These are phyloP conservation scores for Rhodotorula sp. DNA, from an alignment of 1,284 basidiomycete genomes.

Conservation along the genomic window DNA sequence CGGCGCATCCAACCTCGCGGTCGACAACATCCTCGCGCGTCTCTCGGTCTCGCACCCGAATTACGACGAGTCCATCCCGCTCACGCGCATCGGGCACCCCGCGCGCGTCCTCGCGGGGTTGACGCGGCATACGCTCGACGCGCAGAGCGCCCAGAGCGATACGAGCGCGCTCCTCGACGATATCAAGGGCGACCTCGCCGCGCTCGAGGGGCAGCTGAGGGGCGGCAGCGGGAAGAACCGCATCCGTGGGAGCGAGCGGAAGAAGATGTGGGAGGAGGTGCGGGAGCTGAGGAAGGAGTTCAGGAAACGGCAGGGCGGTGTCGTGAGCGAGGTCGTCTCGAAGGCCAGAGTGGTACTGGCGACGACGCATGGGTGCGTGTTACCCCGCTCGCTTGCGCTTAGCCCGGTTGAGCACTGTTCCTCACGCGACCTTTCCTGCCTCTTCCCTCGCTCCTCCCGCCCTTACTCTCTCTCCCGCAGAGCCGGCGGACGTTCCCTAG, in stretches of 20 bases:
- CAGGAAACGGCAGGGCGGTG: slow-evolving; percentile 78
- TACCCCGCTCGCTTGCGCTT: too few species aligned
- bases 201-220: slow-evolving; percentile 62
- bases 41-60: slow-evolving; percentile 22
- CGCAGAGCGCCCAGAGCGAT: slow-evolving; percentile 75
- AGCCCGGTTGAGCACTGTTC: too few species aligned
- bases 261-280: slow-evolving; percentile 88
- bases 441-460: background rate
- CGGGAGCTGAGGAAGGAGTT: slow-evolving; percentile 90
- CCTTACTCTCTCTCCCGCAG: background rate
- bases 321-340: slow-evolving; percentile 74
- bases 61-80: slow-evolving; percentile 37
- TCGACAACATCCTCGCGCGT: slow-evolving; percentile 56
- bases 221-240: slow-evolving; percentile 71
- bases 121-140: slow-evolving; percentile 80
- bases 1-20: slow-evolving; percentile 86
- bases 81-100: slow-evolving; percentile 87
- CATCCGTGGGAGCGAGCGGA: slow-evolving; percentile 75
- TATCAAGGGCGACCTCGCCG: slow-evolving; percentile 78
- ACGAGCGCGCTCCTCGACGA: slow-evolving; percentile 77
- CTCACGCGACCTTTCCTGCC: background rate
- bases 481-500: slow-evolving; percentile 75
- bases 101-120: slow-evolving; percentile 83
- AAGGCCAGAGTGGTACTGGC: slow-evolving; percentile 83
- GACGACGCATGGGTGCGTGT: slow-evolving; percentile 74